phyloP scores from a whole-genome alignment of 805 yeast genomes.

The Candida fluviatilis region DNA sequence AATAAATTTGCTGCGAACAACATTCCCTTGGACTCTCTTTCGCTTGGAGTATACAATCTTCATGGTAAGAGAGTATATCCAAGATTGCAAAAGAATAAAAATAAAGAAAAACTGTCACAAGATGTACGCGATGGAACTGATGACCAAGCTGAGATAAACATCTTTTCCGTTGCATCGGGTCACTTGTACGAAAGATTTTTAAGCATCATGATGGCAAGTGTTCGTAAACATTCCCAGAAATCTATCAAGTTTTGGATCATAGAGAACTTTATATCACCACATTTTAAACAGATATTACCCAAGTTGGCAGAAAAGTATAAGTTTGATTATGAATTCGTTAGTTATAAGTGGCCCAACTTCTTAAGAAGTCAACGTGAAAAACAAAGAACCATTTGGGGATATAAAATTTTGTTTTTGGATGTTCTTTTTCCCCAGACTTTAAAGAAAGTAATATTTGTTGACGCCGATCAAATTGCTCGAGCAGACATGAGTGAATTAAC shows the following conservation, averaged over 20 bases:
- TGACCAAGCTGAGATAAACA: conserved; percentile 61
- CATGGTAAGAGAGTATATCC: conserved; percentile 46
- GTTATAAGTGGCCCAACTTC: conserved; percentile 94
- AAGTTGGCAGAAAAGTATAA: conserved; percentile 51
- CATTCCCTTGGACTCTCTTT: conserved; percentile 14
- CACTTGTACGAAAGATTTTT: conserved; percentile 70
- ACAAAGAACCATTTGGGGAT: conserved; percentile 83
- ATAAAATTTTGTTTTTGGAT: conserved; percentile 81
- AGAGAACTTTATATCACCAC: conserved; percentile 74
- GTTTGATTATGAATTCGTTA: conserved; percentile 71
- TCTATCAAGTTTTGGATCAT: conserved; percentile 79
- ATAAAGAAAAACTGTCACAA: conserved; percentile 8
- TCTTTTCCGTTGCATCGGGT: conserved; percentile 82
- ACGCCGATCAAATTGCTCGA: conserved; percentile 79
- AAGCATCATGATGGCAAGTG: conserved; percentile 78
- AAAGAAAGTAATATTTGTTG: conserved; percentile 76
- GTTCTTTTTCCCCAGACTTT: conserved; percentile 79
- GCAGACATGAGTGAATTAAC: conserved; percentile 68
- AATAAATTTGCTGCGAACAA: conserved; percentile 37
- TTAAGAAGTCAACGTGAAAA: conserved; percentile 71
- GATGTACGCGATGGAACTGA: conserved; percentile 8
- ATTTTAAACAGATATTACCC: conserved; percentile 60
- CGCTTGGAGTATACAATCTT: conserved; percentile 38
- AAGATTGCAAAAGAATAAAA: conserved; percentile 34
- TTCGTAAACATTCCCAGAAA: conserved; percentile 55